Conservation (phyloP, 1,139 yeast species). For the Diutina sp. region DNA sequence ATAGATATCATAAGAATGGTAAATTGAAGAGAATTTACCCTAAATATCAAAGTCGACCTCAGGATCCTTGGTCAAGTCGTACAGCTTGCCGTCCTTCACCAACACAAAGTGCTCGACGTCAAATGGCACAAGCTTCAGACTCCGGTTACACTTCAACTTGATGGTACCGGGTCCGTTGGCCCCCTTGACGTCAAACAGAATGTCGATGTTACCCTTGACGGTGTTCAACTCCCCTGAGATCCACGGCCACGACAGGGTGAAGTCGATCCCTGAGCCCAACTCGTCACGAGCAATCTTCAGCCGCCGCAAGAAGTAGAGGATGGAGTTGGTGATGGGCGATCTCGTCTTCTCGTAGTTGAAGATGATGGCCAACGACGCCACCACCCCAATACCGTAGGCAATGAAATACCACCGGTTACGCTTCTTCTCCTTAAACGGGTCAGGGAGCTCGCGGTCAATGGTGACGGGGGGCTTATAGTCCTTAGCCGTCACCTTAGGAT, state of each 20-base stretch:
- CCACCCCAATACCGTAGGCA: slow-evolving; percentile 52
- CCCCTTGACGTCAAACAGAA: slow-evolving; percentile 62
- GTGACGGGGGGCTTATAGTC: slow-evolving; percentile 13
- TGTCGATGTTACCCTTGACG: slow-evolving; percentile 68
- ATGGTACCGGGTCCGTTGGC: slow-evolving; percentile 36
- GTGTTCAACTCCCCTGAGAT: slow-evolving; percentile 75
- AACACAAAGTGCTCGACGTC: slow-evolving; percentile 48
- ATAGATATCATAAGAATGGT: too few relatives aligned
- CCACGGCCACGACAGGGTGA: slow-evolving; percentile 73
- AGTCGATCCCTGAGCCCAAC: slow-evolving; percentile 68
- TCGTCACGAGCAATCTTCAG: slow-evolving; percentile 50
- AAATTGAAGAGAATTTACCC: too few relatives aligned
- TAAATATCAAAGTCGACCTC: slow-evolving; percentile 1
- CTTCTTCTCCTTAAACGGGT: slow-evolving; percentile 49
- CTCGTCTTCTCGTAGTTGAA: slow-evolving; percentile 87
- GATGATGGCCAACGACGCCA: slow-evolving; percentile 53
- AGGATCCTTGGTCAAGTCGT: slow-evolving; percentile 25
- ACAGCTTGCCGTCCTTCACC: slow-evolving; percentile 15
- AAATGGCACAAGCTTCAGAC: slow-evolving; percentile 42
- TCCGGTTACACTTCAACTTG: slow-evolving; percentile 47
- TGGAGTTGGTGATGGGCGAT: slow-evolving; percentile 81
- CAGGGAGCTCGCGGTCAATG: slow-evolving; percentile 58
- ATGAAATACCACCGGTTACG: slow-evolving; percentile 41
- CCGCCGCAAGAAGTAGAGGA: slow-evolving; percentile 74
- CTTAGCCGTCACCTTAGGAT: background rate